Evolutionary conservation across 148 eudicot species (phyloP), one percentile per base, ranked within the genome.

Genomic region (Cornus florida): DNA sequence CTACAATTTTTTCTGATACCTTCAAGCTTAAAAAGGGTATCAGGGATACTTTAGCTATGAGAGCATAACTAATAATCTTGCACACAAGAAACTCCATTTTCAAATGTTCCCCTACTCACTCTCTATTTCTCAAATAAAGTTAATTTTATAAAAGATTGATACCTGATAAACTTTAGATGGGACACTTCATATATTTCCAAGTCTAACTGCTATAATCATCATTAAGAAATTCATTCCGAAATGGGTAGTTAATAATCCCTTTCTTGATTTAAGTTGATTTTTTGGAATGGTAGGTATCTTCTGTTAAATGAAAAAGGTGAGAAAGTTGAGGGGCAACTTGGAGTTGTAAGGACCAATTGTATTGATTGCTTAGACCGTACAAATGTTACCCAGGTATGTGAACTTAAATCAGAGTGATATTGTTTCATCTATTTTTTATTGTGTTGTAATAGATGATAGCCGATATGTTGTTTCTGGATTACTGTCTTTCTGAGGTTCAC

Each of bases 291-390:
- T 84, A 96, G 99, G 90, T 96, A 96, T 82, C 89, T 91, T 83
- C 84, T 93, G 72, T 82, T 96, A 75, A 93, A 92, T 84, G 98
- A 93, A 65, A 89, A 92, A 74, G 92, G 95, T 71, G 93, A 94
- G 83, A 93, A 91, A 75, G 79, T 92, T 81, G 95, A 93, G 87
- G 90, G 76, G 83, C 99, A 96, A 86, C 81, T 72, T 80, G 98
- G 99, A 62, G 88, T 93, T 66, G 93, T 93, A 76, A 89, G 99
- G 84, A 93, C 93, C 82, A 96, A 96, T 73, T 96, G 99, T 84
- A 86, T 96, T 82, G 99, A 96, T 77, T 96, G 99, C 90, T 90
- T 96, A 83, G 99, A 96, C 85, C 97, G 99, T 32, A 93, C 99
- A 74, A 96, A 96, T 89, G 98, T 96, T 70, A 96, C 97, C 72